Conservation (phyloP, 73 alveolate species). For the Symbiodinium pilosum region DNA sequence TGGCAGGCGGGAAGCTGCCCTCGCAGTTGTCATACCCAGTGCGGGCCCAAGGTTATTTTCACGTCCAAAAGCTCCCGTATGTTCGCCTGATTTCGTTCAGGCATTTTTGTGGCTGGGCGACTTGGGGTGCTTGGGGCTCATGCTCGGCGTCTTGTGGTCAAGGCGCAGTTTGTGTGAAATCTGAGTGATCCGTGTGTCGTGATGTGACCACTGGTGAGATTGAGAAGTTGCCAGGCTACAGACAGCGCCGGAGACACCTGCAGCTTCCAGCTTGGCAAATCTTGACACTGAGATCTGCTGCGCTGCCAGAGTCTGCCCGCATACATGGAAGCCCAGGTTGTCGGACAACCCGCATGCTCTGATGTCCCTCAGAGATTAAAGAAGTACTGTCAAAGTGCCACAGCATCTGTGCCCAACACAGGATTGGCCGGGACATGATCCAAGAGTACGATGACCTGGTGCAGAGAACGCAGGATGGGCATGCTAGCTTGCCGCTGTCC, state of each 20-base stretch:
- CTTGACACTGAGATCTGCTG: neutral
- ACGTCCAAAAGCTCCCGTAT: too few relatives aligned
- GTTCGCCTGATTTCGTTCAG: neutral
- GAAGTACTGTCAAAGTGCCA: neutral
- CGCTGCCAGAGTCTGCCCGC: neutral
- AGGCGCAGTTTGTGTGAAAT: neutral
- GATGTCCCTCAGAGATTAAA: neutral
- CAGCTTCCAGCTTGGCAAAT: neutral
- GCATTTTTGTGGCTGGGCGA: conserved; percentile 88
- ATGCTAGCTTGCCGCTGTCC: neutral
- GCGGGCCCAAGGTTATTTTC: neutral
- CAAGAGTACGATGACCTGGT: conserved; percentile 81
- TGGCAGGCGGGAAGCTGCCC: conserved; percentile 76
- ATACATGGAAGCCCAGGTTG: neutral
- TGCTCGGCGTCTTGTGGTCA: conserved; percentile 86
- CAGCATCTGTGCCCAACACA: neutral
- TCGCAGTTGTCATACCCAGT: conserved; percentile 41
- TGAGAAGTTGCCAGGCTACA: conserved; percentile 60
- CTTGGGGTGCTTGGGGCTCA: conserved; percentile 75
- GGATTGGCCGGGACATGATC: conserved; percentile 59
- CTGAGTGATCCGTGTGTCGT: neutral
- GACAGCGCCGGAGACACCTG: conserved; percentile 66
- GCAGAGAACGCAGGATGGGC: conserved; percentile 67
- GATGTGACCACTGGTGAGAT: too few relatives aligned
- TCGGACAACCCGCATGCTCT: conserved; percentile 22